Evolutionary conservation across 164 flowering plant species (phyloP).

Genomic region (Chloranthus sessilifolius): DNA sequence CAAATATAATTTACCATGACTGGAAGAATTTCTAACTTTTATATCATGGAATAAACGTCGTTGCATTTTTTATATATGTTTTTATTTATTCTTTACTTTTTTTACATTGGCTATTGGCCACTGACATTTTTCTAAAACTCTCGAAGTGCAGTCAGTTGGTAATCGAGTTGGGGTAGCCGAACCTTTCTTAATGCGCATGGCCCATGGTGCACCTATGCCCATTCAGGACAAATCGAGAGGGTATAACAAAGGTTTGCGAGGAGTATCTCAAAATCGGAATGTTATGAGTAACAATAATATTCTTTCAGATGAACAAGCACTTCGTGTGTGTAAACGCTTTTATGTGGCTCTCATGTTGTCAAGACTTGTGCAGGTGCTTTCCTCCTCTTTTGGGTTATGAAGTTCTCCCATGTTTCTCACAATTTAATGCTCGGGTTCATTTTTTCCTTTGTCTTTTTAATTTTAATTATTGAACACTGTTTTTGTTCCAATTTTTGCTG

Average conservation of each 20-base stretch:
- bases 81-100: no score
- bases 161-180: conserved; percentile 88
- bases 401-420: no score
- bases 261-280: conserved; percentile 19
- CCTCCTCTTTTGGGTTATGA: not conserved
- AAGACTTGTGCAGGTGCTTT: conserved; percentile 80
- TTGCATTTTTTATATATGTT: no score
- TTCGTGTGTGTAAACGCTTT: conserved; percentile 82
- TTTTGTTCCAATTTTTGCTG: no score
- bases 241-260: conserved; percentile 30
- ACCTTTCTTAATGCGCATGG: conserved; percentile 97
- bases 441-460: no score
- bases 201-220: conserved; percentile 86
- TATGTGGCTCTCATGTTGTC: conserved; percentile 93
- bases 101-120: no score
- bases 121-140: conserved; percentile 4
- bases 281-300: conserved; percentile 23
- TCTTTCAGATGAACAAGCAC: conserved; percentile 65
- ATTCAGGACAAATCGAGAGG: conserved; percentile 35
- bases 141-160: conserved; percentile 77
- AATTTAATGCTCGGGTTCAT: no score
- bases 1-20: no score
- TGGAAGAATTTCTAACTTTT: no score
- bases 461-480: no score
- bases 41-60: no score